phyloP scores from a whole-genome alignment of 2,329 filamentous ascomycete genomes.

The Lasiodiplodia hormozganensis region DNA sequence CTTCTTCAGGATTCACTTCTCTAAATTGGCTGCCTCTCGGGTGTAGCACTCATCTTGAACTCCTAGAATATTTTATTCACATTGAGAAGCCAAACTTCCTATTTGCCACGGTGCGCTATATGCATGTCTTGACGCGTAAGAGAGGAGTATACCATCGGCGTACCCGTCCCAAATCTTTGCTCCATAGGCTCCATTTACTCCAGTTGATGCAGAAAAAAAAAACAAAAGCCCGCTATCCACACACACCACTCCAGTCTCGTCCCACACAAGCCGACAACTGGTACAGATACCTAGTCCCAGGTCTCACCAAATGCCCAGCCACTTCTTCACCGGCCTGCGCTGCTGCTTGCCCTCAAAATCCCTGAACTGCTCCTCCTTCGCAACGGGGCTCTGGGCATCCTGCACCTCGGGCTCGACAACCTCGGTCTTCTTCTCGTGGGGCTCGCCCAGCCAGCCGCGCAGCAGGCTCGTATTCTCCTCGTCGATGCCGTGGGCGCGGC shows the following conservation, averaged over 20 bases:
- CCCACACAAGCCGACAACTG: not conserved
- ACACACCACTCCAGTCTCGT: not conserved
- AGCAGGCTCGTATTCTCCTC: conserved; percentile 38
- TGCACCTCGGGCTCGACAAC: not conserved
- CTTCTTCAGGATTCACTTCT: not conserved
- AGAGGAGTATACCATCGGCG: conserved; percentile 1
- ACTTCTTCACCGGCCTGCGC: conserved; percentile 74
- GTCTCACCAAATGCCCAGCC: conserved; percentile 75
- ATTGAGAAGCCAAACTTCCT: not conserved
- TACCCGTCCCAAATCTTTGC: not conserved
- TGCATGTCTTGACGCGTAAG: not conserved
- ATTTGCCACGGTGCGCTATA: not conserved
- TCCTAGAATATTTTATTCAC: conserved; percentile 2
- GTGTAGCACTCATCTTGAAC: conserved; percentile 5
- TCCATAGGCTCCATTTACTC: not conserved
- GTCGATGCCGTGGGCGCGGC: conserved; percentile 76
- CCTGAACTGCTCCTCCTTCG: conserved; percentile 46
- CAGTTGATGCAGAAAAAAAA: not conserved
- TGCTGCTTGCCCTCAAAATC: conserved; percentile 48
- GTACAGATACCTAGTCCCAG: not conserved
- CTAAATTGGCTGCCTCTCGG: conserved; percentile 16
- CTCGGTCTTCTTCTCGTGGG: conserved; percentile 38
- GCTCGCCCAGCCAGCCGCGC: conserved; percentile 42
- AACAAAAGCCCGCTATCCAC: not conserved
- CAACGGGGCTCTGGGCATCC: conserved; percentile 5